Evolutionary conservation across 2,329 filamentous ascomycete species (phyloP), one percentile per base, ranked within the genome.

Genomic region (Fusarium ramigenum): DNA sequence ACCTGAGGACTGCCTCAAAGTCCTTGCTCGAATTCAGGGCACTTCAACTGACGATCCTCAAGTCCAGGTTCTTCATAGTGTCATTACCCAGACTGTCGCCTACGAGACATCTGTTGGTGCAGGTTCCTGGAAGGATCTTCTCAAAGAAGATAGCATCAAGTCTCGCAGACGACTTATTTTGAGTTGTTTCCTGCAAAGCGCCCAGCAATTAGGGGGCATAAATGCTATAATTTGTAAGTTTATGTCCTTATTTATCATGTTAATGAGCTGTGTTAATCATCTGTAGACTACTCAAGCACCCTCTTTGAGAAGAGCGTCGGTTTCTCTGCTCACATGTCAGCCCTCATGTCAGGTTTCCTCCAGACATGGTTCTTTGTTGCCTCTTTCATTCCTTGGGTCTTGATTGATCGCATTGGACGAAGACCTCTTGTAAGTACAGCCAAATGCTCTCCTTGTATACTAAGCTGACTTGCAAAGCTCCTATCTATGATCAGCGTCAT

Each of bases 301-400:
- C 75, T 88, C 2, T 85, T 88, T 60, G 80, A 86, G 59, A 76
- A 83, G 23, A 85, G 83, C 23, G 80, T 88, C 6, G 80, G 82
- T 1, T 83, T 85, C 57, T 76, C 76, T 23, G 74, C 81, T 3
- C 81, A 84, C 47, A 83, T 87, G 76, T 84, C 87, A 7, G 79
- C 85, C 7, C 80, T 89, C 39, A 85, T 89, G 78, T 85, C 85
- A n/a, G 86, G 87, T 39, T 84, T 87, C 69, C 79, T 88, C 18
- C 84, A 87, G 76, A 87, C 86, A 0, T 85, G 82, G 81, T 83
- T 82, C 63, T 84, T 84, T 61, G 34, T 81, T 16, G 81, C 81
- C 4, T 83, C 80, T 12, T 82, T 80, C 34, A 84, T 86, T 47
- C 85, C 72, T 18, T 75, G 72, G 72, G 50, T 67, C 4, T 14